Evolutionary conservation across 2,329 filamentous ascomycete species (phyloP).

Genomic region (Didymosphaeria variabile): DNA sequence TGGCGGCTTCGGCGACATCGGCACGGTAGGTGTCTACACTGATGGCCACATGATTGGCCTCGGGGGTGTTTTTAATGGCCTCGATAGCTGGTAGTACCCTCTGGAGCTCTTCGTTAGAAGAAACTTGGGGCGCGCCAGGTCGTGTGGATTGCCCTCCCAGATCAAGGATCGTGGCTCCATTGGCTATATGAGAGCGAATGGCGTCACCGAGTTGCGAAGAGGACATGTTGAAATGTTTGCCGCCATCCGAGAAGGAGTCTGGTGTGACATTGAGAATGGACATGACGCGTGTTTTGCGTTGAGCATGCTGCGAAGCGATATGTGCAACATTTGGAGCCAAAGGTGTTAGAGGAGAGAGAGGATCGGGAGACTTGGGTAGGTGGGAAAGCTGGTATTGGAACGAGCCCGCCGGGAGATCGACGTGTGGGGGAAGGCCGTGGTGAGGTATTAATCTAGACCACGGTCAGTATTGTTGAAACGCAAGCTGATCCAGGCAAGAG

Average conservation of each 20-base stretch:
- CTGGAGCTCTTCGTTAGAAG: conserved; percentile 75
- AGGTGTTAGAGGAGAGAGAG: conserved; percentile 52
- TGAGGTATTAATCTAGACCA: conserved; percentile 36
- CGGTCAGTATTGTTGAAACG: conserved; percentile 20
- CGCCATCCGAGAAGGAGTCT: conserved; percentile 96
- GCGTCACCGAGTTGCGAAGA: conserved; percentile 63
- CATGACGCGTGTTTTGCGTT: conserved; percentile 77
- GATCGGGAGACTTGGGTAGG: conserved; percentile 45
- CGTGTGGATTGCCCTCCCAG: conserved; percentile 93
- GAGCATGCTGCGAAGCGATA: conserved; percentile 35
- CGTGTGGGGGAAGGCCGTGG: conserved; percentile 48
- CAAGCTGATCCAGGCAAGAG: not conserved
- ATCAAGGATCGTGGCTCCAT: conserved; percentile 86
- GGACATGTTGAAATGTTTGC: conserved; percentile 59
- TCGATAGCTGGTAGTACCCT: conserved; percentile 83
- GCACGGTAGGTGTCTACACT: conserved; percentile 95
- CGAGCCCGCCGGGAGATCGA: conserved; percentile 57
- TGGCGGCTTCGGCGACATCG: conserved; percentile 77
- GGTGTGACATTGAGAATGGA: conserved; percentile 94
- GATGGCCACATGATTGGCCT: conserved; percentile 72
- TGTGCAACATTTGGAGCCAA: conserved; percentile 44
- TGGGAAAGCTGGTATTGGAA: conserved; percentile 44
- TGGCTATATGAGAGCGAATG: conserved; percentile 68
- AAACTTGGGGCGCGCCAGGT: conserved; percentile 74
- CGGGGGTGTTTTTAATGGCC: conserved; percentile 73